These are phyloP conservation scores for Diplocarpon rosae DNA, from an alignment of 2,329 filamentous ascomycete species.

Conservation along the genomic window DNA sequence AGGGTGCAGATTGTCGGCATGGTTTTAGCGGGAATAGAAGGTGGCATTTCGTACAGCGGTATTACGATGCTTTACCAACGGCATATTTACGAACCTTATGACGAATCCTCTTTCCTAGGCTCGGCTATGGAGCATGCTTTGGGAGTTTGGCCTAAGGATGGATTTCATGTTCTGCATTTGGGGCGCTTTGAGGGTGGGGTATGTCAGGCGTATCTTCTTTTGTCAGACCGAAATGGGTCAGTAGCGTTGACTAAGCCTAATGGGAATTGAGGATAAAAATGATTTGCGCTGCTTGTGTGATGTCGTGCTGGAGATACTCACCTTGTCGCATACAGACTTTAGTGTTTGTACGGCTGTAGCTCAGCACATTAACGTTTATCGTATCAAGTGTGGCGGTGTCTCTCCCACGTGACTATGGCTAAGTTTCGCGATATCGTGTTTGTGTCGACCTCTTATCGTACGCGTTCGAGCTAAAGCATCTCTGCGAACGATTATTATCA, in stretches of 20 bases:
- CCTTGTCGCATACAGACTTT: background rate
- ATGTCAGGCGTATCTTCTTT: slow-evolving; percentile 25
- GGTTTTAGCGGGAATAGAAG: slow-evolving; percentile 14
- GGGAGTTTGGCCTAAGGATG: slow-evolving; percentile 18
- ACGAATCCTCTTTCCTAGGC: slow-evolving; percentile 21
- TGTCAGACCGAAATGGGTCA: slow-evolving; percentile 11
- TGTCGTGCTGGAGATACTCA: background rate
- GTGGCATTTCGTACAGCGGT: slow-evolving; percentile 17
- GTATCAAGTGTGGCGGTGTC: background rate
- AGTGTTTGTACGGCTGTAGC: no score
- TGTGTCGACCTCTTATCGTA: background rate
- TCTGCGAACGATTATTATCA: slow-evolving; percentile 7
- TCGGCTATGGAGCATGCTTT: slow-evolving; percentile 17
- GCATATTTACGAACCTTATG: slow-evolving; percentile 24
- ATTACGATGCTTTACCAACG: slow-evolving; percentile 14
- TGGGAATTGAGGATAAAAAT: slow-evolving; percentile 5
- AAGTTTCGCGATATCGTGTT: slow-evolving; percentile 1
- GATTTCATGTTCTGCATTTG: slow-evolving; percentile 19
- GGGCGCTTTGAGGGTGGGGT: slow-evolving; percentile 9
- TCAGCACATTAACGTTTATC: background rate
- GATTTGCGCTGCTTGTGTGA: slow-evolving; percentile 3
- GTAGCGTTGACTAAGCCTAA: slow-evolving; percentile 9
- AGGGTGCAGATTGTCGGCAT: slow-evolving; percentile 17
- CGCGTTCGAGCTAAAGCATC: slow-evolving; percentile 6
- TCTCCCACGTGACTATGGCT: background rate